Base-by-base conservation (phyloP, 257 asterid species). In the Nicotiana sylvestris region DNA sequence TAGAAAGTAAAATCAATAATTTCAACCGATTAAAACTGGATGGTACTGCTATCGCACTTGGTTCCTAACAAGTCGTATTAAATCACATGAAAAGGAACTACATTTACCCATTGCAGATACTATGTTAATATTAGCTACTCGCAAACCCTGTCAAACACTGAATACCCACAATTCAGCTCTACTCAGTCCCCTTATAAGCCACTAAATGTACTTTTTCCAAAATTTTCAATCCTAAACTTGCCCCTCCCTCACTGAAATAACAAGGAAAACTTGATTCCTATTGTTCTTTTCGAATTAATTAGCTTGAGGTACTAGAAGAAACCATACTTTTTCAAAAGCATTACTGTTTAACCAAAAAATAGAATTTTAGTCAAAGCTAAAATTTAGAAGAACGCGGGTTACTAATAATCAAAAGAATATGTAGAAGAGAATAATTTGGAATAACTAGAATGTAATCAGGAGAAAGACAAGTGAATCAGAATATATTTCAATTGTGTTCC, bases 1-100 rank as follows among this genome's bases (percentile, higher is more conserved):
- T 90, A 21, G 21, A 21, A 21, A 21, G 39, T 35, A 35, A 92
- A 91, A 77, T 85, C 88, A 76, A 88, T 81, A n/a, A 91, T 86
- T 35, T 82, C 85, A 32, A 87, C 89, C 82, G 87, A 90, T 87
- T 85, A 83, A 57, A 85, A 66, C 82, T 88, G n/a, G 77, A 69
- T 69, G 18, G n/a, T 69, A 29, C 57, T 53, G 57, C 57, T 10
- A 53, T 51, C 6, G 13, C 57, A 53, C 57, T 53, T 53, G 57
- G 16, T 53, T 53, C 57, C 57, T 12, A 53, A 11, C 17, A 11
- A 53, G 57, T 1, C 5, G 57, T 51, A 53, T 53, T 13, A 53
- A 51, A 51, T 51, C 16, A 51, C 4, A 51, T 51, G 57, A 51
- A 37, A 37, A 5, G 1, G 43, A 37, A 37, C 43, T 37, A 37